These are phyloP conservation scores for Backusella macrospora DNA, from an alignment of 192 early-diverging fungal species.

Conservation along the genomic window DNA sequence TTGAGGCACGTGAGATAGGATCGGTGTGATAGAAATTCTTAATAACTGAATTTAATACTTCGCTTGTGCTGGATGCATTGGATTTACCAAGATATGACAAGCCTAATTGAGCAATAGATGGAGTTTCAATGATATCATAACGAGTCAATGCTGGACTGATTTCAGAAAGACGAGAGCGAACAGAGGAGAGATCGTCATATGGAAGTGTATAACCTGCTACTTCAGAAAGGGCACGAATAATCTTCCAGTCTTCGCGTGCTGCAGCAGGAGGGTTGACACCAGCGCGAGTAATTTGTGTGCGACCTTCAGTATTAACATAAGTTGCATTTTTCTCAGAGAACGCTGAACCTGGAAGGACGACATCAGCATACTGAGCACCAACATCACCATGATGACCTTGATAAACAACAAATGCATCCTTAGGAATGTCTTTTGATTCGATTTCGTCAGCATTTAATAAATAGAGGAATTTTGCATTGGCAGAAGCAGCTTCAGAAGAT, in stretches of 20 bases:
- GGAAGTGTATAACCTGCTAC: conserved; percentile 82
- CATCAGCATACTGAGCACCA: conserved; percentile 92
- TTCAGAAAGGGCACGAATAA: conserved; percentile 94
- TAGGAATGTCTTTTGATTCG: conserved; percentile 72
- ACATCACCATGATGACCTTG: conserved; percentile 99
- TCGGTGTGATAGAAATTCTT: conserved; percentile 95
- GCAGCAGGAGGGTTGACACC: conserved; percentile 85
- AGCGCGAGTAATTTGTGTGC: conserved; percentile 89
- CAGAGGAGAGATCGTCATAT: conserved; percentile 82
- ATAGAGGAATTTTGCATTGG: conserved; percentile 77
- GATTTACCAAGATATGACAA: conserved; percentile 54
- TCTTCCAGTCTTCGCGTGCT: conserved; percentile 99
- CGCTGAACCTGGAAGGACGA: conserved; percentile 91
- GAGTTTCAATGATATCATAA: conserved; percentile 68
- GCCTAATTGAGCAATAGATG: conserved; percentile 64
- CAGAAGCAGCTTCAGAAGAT: conserved; percentile 34
- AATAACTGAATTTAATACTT: conserved; percentile 64
- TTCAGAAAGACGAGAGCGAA: conserved; percentile 85
- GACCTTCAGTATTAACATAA: conserved; percentile 96
- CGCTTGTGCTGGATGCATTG: conserved; percentile 35
- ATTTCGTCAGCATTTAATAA: conserved; percentile 92
- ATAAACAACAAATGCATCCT: conserved; percentile 95
- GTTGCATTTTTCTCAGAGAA: conserved; percentile 97
- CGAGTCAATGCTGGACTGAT: conserved; percentile 81
- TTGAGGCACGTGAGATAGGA: conserved; percentile 85